These are phyloP conservation scores for Fusarium poae DNA, from an alignment of 2,329 filamentous ascomycete genomes.

Conservation along the genomic window DNA sequence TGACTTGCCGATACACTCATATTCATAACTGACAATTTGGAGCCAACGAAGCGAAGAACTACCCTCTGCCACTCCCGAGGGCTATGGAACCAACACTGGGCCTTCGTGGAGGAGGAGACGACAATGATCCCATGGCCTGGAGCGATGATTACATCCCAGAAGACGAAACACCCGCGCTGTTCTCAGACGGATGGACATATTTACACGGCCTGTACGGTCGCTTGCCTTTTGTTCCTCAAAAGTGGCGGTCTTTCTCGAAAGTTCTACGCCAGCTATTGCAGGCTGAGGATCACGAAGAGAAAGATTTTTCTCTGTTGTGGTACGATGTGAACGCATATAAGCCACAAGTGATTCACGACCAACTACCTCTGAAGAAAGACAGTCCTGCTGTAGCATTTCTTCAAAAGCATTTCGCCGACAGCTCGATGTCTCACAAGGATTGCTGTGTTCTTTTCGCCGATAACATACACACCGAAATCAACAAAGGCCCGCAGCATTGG, in stretches of 20 bases:
- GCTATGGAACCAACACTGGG: slow-evolving; percentile 11
- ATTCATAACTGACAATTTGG: slow-evolving; percentile 7
- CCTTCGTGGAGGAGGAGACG: slow-evolving; percentile 37
- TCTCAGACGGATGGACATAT: slow-evolving; percentile 28
- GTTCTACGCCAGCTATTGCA: slow-evolving; percentile 47
- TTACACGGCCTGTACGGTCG: slow-evolving; percentile 53
- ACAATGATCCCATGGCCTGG: no score
- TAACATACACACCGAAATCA: slow-evolving; percentile 1
- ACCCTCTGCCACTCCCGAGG: slow-evolving; percentile 14
- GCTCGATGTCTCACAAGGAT: background rate
- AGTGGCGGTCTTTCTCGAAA: slow-evolving; percentile 37
- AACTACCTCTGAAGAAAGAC: slow-evolving; percentile 7
- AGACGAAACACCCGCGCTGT: background rate
- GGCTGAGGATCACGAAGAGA: background rate
- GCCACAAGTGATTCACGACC: slow-evolving; percentile 6
- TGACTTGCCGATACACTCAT: rapidly evolving
- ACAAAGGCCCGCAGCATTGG: slow-evolving; percentile 21
- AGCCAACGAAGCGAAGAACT: slow-evolving; percentile 25
- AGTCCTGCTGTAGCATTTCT: slow-evolving; percentile 24
- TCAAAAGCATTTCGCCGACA: slow-evolving; percentile 3
- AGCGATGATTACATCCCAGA: slow-evolving; percentile 13
- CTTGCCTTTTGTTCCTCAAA: slow-evolving; percentile 42
- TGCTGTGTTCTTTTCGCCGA: slow-evolving; percentile 47
- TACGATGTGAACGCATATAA: slow-evolving; percentile 18
- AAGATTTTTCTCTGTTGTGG: slow-evolving; percentile 21